Conservation (phyloP, 495 filamentous ascomycete species). For the Talaromyces nanjingensis region DNA sequence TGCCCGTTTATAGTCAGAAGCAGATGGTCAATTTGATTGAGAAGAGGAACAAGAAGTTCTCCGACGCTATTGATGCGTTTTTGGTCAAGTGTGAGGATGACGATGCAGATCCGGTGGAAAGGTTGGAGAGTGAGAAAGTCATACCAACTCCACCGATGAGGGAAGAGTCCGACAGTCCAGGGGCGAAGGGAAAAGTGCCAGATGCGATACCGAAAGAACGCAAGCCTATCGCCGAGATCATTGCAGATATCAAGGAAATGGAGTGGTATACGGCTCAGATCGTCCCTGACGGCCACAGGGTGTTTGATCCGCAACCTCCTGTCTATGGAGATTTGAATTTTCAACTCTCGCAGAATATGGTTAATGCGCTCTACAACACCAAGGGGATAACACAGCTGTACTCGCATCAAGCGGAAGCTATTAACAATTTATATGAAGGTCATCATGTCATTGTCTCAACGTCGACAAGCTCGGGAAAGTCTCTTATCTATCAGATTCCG, state of each 20-base stretch:
- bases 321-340: slow-evolving; percentile 83
- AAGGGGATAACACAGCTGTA: slow-evolving; percentile 82
- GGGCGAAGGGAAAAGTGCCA: slow-evolving; percentile 12
- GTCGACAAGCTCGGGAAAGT: slow-evolving; percentile 94
- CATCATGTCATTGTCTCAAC: slow-evolving; percentile 89
- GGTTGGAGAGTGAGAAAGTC: slow-evolving; percentile 43
- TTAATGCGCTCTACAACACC: slow-evolving; percentile 91
- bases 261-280: slow-evolving; percentile 91
- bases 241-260: slow-evolving; percentile 71
- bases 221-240: slow-evolving; percentile 75
- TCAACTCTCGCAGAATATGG: slow-evolving; percentile 77
- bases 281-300: slow-evolving; percentile 87
- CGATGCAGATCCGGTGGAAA: slow-evolving; percentile 58
- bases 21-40: slow-evolving; percentile 88
- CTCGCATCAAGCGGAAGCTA: slow-evolving; percentile 89
- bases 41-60: slow-evolving; percentile 83
- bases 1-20: slow-evolving; percentile 90
- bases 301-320: slow-evolving; percentile 81
- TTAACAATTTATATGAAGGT: slow-evolving; percentile 79
- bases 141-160: slow-evolving; percentile 44
- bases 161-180: slow-evolving; percentile 44
- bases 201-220: slow-evolving; percentile 73
- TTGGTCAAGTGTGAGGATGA: slow-evolving; percentile 64
- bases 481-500: slow-evolving; percentile 91
- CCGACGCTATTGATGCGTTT: slow-evolving; percentile 68